These are phyloP conservation scores for Populus simonii DNA, from an alignment of 345 rosid genomes.

Conservation along the genomic window DNA sequence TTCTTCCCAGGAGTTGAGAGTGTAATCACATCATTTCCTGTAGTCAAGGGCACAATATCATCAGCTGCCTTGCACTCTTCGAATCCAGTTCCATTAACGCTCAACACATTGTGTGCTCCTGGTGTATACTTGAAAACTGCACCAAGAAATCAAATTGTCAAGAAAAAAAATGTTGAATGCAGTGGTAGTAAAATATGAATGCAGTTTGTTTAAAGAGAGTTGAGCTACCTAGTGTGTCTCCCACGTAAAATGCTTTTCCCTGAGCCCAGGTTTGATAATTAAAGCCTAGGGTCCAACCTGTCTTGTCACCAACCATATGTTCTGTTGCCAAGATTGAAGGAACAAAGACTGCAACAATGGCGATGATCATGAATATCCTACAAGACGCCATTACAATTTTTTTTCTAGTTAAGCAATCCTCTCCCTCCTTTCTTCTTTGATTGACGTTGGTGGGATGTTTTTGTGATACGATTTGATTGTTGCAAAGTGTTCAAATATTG, in stretches of 20 bases:
- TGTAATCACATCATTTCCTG: slow-evolving; percentile 26
- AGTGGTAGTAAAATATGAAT: background rate
- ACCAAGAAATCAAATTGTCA: background rate
- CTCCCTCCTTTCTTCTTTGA: background rate
- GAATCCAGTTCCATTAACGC: slow-evolving; percentile 25
- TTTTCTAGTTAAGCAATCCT: background rate
- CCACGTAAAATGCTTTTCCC: slow-evolving; percentile 29
- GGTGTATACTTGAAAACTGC: slow-evolving; percentile 34
- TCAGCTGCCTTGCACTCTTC: slow-evolving; percentile 16
- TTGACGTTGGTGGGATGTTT: background rate
- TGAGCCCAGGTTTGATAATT: slow-evolving; percentile 34
- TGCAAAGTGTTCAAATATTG: background rate
- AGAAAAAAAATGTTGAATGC: background rate
- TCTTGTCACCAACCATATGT: slow-evolving; percentile 14
- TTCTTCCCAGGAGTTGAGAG: slow-evolving; percentile 25
- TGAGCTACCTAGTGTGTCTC: slow-evolving; percentile 36
- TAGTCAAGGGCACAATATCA: background rate
- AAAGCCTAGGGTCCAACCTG: slow-evolving; percentile 16
- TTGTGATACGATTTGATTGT: background rate
- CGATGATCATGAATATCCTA: slow-evolving; percentile 17
- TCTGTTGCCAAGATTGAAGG: slow-evolving; percentile 24
- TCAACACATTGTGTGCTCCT: slow-evolving; percentile 30
- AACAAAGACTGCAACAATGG: slow-evolving; percentile 12
- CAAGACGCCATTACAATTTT: slow-evolving; percentile 27
- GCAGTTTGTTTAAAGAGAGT: background rate